Base-by-base conservation (phyloP, 2,329 filamentous ascomycete species). In the Lachnellula willkommii region DNA sequence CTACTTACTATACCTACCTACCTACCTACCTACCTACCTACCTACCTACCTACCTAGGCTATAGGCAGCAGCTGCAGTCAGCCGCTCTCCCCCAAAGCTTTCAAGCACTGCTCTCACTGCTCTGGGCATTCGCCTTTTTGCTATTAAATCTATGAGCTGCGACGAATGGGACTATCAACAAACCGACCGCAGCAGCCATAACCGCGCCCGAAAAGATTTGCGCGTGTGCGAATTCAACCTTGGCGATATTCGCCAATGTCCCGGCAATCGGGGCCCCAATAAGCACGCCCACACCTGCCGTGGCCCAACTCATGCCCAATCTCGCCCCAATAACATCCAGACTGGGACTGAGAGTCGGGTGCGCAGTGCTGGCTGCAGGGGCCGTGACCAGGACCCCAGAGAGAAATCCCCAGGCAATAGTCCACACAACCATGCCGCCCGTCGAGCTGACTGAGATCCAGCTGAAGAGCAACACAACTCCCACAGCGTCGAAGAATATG, bases 391-490 rank as follows among this genome's bases (percentile, higher is more conserved):
- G 40, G 15, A 54, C 39, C 15, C 91, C 90, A 46, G 84, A 89
- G 1, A 84, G 81, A 66, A 95, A 91, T 1, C 91, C 91, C 68
- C 94, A 95, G 3, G 93, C 67, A 4, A 90, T 67, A 0, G 84
- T 79, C 66, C 91, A 95, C 5, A 88, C 73, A 55, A 95, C 76
- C 20, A 90, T 77, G 35, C 90, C 78, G 0, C 82, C 74, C 4
- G 81, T 78, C 24, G 73, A 74, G 5, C 71, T 73, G 14, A 71
- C 71, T 2, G 76, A 73, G 5, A 81, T 70, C 81, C 81, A 78
- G 2, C 47, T 46, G 26, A 51, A 56, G 37, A 53, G 22, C n/a
- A 52, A 22, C 14, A 62, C 35, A 2, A n/a, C 47, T 14, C 50
- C 50, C 3, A 28, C 22, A 9, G 47, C 17, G n/a, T 50, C 52